Base-by-base conservation (phyloP, 2,329 filamentous ascomycete genomes). In the Beauveria asiatica region DNA sequence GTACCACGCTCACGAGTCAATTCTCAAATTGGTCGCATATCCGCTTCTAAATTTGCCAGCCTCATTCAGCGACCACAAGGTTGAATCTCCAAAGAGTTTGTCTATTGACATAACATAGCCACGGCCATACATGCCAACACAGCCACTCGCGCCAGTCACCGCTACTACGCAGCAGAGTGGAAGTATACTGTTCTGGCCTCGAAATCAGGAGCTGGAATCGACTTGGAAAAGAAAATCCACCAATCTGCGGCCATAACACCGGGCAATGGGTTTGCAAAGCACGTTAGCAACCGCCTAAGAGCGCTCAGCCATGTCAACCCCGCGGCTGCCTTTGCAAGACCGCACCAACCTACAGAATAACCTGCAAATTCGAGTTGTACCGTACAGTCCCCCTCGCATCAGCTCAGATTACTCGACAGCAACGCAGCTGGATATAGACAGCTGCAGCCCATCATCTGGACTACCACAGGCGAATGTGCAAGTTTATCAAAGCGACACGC, bases 381-480 rank as follows among this genome's bases (percentile, higher is more conserved):
- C 73, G 13, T 75, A 75, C 61, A 74, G 68, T 56, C 73, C 73
- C 30, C 71, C 73, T 52, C 69, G 72, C 44, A 63, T 75, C 53
- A 70, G 67, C 59, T 69, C 70, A 44, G 72, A 71, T 61, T 69
- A 63, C 23, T 69, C 70, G 8, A 42, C 33, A 6, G 42, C 52
- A 6, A 17, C 56, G 6, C 55, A 58, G 37, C 42, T 23, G 16
- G 55, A 53, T 8, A 41, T 19, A 58, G 50, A 53, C n/a, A 19
- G 44, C 1, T 54, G 54, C 39, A 49, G 19, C 6, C 42, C 41
- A n/a, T 19, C 13, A 16, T 51, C 21, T 9, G 44, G 16, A 46
- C 9, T n/a, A 19, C 44, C 60, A 6, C 48, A 42, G 8, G 48
- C 39, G 5, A 61, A 58, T 25, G 33, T 58, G 2, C 49, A 57